These are phyloP conservation scores for Hondaea fermentalgiana DNA, from an alignment of 108 stramenopile genomes.

Conservation along the genomic window DNA sequence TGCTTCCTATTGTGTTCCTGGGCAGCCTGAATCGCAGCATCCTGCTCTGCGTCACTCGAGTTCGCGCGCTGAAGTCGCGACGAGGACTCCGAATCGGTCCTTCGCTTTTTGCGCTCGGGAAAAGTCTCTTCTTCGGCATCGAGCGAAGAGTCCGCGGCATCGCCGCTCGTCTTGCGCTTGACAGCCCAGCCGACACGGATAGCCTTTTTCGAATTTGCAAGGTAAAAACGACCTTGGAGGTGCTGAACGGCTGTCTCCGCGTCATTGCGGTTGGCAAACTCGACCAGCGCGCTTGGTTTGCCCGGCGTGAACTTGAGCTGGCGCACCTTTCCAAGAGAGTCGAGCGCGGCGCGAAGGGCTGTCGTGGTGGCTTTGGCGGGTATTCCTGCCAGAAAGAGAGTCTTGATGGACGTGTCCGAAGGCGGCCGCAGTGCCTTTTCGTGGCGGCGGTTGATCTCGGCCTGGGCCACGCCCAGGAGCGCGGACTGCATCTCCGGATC, in stretches of 20 bases:
- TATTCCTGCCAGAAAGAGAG: neutral
- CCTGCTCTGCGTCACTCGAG: neutral
- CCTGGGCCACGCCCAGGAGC: neutral
- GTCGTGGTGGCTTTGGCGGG: neutral
- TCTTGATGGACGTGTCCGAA: neutral
- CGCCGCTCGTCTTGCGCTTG: neutral
- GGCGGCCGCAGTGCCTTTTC: neutral
- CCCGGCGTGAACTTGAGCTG: neutral
- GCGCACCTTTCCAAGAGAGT: neutral
- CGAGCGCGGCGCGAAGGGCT: neutral
- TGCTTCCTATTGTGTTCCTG: no score
- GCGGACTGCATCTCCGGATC: neutral
- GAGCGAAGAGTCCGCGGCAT: neutral
- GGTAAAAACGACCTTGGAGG: neutral
- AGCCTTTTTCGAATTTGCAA: neutral
- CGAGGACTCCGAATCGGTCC: neutral
- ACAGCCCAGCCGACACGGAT: slow-evolving; percentile 1
- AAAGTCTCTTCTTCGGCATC: neutral
- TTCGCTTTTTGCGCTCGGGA: neutral
- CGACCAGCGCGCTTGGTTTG: neutral
- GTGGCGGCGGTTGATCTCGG: neutral
- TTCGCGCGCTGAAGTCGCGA: neutral
- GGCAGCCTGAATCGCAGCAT: neutral
- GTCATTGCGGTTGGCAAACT: neutral
- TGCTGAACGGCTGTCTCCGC: neutral